Evolutionary conservation across 1,139 yeast species (phyloP).

Genomic region (Scheffersomyces segobiensis): DNA sequence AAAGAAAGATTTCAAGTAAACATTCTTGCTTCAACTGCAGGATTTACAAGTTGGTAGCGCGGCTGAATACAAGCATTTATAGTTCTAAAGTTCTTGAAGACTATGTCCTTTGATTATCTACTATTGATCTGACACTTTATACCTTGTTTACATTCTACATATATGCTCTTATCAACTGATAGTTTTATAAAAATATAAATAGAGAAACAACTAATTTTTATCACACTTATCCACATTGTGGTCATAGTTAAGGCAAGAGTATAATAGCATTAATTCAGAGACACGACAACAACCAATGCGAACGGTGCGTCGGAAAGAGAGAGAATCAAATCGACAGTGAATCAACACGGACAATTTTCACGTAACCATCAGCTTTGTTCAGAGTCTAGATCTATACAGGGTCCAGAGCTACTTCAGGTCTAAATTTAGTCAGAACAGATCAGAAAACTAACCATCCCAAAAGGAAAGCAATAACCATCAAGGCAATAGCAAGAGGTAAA

Average conservation of each 20-base stretch:
- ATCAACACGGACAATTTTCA: neutral
- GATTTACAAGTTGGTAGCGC: neutral
- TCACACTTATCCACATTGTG: neutral
- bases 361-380: neutral
- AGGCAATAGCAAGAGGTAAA: conserved; percentile 49
- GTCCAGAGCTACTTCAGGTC: neutral
- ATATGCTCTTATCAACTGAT: neutral
- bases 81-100: too few relatives aligned
- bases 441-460: conserved; percentile 58
- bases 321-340: neutral
- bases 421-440: neutral
- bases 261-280: neutral
- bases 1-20: neutral
- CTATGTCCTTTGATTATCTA: neutral
- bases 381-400: neutral
- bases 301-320: neutral
- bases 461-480: conserved; percentile 57
- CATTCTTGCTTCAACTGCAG: neutral
- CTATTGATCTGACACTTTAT: neutral
- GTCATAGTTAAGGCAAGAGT: neutral
- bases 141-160: neutral
- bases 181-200: neutral
- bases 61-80: neutral
- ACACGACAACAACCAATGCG: neutral
- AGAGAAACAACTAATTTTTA: neutral